Percentiles rank a stretch among this genome's conserved stretches.
These are phyloP conservation scores for Nitzschia sp. DNA, from an alignment of 108 stramenopile species.

Conservation along the genomic window DNA sequence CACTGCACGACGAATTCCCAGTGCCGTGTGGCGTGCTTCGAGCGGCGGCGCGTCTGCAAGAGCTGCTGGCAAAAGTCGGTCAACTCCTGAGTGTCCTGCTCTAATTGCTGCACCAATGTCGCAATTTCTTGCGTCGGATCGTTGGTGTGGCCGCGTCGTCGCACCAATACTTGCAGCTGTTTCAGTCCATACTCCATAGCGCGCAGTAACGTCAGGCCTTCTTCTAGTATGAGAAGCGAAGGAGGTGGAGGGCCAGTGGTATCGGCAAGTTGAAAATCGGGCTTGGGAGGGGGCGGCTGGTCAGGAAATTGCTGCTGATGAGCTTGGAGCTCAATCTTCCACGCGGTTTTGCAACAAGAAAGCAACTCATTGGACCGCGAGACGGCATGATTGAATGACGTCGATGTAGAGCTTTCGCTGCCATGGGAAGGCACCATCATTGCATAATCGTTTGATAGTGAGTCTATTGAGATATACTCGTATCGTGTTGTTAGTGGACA, in stretches of 20 bases:
- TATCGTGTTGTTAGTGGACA: no score
- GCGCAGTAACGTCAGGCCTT: conserved; percentile 57
- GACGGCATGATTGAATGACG: conserved; percentile 67
- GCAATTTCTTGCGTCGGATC: conserved; percentile 83
- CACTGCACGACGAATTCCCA: conserved; percentile 65
- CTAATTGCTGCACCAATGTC: conserved; percentile 48
- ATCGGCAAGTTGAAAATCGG: conserved; percentile 24
- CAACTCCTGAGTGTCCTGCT: conserved; percentile 67
- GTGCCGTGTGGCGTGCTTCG: conserved; percentile 58
- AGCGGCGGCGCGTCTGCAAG: conserved; percentile 22
- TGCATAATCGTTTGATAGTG: no score
- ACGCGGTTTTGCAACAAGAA: conserved; percentile 76
- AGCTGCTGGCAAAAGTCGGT: conserved; percentile 43
- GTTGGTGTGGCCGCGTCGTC: conserved; percentile 81
- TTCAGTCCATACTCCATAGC: conserved; percentile 60
- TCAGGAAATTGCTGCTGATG: conserved; percentile 17
- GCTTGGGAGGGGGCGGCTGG: background rate
- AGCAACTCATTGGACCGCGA: conserved; percentile 74
- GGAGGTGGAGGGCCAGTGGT: conserved; percentile 10
- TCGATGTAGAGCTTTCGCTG: no score
- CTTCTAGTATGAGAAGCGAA: conserved; percentile 45
- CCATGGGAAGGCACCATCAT: no score
- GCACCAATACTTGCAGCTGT: conserved; percentile 63
- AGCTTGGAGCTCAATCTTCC: conserved; percentile 60
- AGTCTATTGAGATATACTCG: no score